Conservation (phyloP, 495 filamentous ascomycete genomes). For the Penicillium egyptiacum region DNA sequence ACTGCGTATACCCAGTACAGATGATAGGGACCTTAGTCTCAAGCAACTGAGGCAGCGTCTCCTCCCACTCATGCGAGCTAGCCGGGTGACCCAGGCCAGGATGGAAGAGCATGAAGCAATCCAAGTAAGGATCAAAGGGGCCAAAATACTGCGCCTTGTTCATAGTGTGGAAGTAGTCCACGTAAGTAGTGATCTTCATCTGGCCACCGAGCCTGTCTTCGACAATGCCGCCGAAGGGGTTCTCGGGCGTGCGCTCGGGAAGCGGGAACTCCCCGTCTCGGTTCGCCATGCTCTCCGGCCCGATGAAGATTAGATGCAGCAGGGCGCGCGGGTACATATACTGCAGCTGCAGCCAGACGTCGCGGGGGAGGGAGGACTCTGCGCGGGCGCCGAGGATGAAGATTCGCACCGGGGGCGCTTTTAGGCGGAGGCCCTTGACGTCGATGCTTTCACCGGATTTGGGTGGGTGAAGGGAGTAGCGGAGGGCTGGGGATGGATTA, state of each 20-base stretch:
- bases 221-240: constrained; percentile 89
- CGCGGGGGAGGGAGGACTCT: constrained; percentile 90
- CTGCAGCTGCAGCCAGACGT: constrained; percentile 89
- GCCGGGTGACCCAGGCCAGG: constrained; percentile 93
- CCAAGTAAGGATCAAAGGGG: constrained; percentile 96
- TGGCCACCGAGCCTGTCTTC: constrained; percentile 81
- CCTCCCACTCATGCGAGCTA: constrained; percentile 87
- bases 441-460: constrained; percentile 68
- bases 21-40: constrained; percentile 95
- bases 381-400: constrained; percentile 96
- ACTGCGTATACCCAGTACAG: constrained; percentile 92
- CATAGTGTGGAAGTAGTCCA: constrained; percentile 97
- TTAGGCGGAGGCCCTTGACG: constrained; percentile 76
- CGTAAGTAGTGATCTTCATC: constrained; percentile 94
- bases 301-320: constrained; percentile 85
- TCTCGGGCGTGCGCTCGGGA: constrained; percentile 74
- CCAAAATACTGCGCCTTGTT: constrained; percentile 85
- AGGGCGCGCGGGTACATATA: constrained; percentile 81
- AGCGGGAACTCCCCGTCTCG: constrained; percentile 88
- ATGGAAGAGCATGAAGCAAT: constrained; percentile 94
- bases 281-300: constrained; percentile 91
- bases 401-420: constrained; percentile 81
- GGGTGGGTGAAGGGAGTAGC: constrained; percentile 90
- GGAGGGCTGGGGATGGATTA: constrained; percentile 60
- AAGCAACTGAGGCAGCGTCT: constrained; percentile 81